A percentile compares a stretch with the other conserved stretches of the same genome.
Evolutionary conservation across 495 filamentous ascomycete genomes (phyloP).

Genomic region (Astrocystis sublimbata): DNA sequence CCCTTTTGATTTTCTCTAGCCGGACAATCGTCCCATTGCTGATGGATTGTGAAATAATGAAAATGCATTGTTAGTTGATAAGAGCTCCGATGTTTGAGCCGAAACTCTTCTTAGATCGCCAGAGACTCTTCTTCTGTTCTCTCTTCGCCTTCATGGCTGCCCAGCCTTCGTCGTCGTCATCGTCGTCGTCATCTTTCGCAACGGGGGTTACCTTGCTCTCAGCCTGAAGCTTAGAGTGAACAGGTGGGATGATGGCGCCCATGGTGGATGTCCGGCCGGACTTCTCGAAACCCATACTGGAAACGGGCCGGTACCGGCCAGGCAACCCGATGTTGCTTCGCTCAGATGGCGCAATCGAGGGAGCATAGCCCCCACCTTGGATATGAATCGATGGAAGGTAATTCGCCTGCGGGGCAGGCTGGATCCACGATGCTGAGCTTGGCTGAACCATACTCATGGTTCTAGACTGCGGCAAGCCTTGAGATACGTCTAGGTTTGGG

Average conservation of each 20-base stretch:
- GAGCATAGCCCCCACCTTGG: slow-evolving; percentile 51
- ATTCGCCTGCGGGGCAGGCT: slow-evolving; percentile 39
- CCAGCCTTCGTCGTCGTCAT: slow-evolving; percentile 82
- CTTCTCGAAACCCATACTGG: slow-evolving; percentile 42
- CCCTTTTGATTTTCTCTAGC: slow-evolving; percentile 29
- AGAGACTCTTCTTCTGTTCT: slow-evolving; percentile 73
- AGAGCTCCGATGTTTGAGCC: slow-evolving; percentile 43
- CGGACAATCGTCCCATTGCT: slow-evolving; percentile 24
- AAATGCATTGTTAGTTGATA: slow-evolving; percentile 39
- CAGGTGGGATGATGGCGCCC: slow-evolving; percentile 46
- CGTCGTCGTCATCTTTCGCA: slow-evolving; percentile 58
- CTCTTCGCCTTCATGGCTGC: slow-evolving; percentile 83
- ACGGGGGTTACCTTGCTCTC: slow-evolving; percentile 30
- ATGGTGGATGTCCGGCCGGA: slow-evolving; percentile 51
- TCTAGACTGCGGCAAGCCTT: slow-evolving; percentile 46
- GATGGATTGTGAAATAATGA: slow-evolving; percentile 11
- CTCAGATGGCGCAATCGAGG: slow-evolving; percentile 87
- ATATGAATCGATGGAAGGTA: slow-evolving; percentile 51
- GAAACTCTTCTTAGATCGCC: slow-evolving; percentile 66
- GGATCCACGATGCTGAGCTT: slow-evolving; percentile 56
- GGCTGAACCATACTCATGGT: slow-evolving; percentile 84
- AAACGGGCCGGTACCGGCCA: slow-evolving; percentile 90
- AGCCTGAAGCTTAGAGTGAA: slow-evolving; percentile 29
- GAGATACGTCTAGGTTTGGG: slow-evolving; percentile 36
- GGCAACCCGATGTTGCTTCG: slow-evolving; percentile 89